Evolutionary conservation across 306 rosid genomes (phyloP).

Genomic region (Quercus mongolica): DNA sequence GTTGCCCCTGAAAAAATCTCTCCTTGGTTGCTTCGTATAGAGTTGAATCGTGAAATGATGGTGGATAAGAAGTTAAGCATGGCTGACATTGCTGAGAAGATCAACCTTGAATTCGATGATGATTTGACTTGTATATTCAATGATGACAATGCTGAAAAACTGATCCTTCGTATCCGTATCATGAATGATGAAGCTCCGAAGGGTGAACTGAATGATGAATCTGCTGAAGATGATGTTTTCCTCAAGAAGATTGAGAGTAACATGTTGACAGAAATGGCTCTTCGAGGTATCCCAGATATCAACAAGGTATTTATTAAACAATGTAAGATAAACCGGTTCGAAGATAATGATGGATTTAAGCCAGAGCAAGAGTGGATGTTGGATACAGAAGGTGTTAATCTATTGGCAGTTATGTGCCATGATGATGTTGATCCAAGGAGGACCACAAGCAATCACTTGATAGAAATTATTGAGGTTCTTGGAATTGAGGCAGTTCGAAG

Average conservation of each 20-base stretch:
- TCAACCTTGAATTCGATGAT: slow-evolving; percentile 84
- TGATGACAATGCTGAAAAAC: slow-evolving; percentile 95
- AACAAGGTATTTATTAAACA: slow-evolving; percentile 90
- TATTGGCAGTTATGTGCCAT: slow-evolving; percentile 90
- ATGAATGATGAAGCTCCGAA: slow-evolving; percentile 97
- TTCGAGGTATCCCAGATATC: slow-evolving; percentile 91
- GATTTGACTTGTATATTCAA: slow-evolving; percentile 95
- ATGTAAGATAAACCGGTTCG: slow-evolving; percentile 79
- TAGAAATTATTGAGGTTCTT: slow-evolving; percentile 95
- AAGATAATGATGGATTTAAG: slow-evolving; percentile 75
- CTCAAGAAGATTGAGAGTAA: slow-evolving; percentile 94
- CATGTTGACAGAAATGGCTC: slow-evolving; percentile 98
- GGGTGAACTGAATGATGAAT: slow-evolving; percentile 85
- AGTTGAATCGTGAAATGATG: slow-evolving; percentile 99
- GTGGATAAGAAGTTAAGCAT: slow-evolving; percentile 98
- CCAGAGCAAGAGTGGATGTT: slow-evolving; percentile 98
- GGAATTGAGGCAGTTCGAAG: slow-evolving; percentile 98
- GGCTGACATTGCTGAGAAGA: slow-evolving; percentile 99
- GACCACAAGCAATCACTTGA: slow-evolving; percentile 94
- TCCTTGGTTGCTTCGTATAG: slow-evolving; percentile 97
- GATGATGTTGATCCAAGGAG: slow-evolving; percentile 88
- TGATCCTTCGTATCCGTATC: slow-evolving; percentile 92
- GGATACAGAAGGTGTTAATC: slow-evolving; percentile 97
- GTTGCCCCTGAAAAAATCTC: slow-evolving; percentile 90
- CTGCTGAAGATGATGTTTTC: slow-evolving; percentile 98